Evolutionary conservation across 192 early-diverging fungal species (phyloP), one percentile per base, ranked within the genome.

Genomic region (Coemansia biformis): DNA sequence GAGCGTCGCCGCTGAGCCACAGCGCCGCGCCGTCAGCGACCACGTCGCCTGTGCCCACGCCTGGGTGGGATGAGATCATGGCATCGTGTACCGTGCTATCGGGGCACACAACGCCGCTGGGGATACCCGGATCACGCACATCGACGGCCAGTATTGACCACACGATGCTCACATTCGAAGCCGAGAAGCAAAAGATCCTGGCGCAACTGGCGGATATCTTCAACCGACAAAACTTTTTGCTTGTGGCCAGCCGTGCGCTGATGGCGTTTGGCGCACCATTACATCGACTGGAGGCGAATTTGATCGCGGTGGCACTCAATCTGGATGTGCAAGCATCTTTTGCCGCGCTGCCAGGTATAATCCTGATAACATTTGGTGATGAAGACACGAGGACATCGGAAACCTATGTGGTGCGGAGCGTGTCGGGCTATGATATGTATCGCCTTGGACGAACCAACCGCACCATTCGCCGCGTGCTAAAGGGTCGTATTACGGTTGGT

Each of bases 281-380:
- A 15, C 83, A 84, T 44, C 73, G 86, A 1, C 68, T 87, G 6
- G 86, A 87, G 54, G 72, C 71, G 28, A 78, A 80, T 22, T 60
- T 87, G 64, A 66, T 81, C 11, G 62, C 76, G 19, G 76, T 84
- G n/a, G 80, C 86, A 4, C 60, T 71, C 34, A 66, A 77, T 7
- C 58, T 87, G 19, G 80, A 80, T 22, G 68, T 87, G 37, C 76
- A 85, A 15, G 66, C 82, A 3, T 79, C 79, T 29, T 84, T 83
- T 43, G 77, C 84, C 10, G 82, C 79, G 50, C 54, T 86, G 26
- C 86, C 86, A 18, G 82, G 83, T 26, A 72, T 86, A 38, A 84
- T 88, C 75, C 76, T 88, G 17, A 70, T 86, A 18, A 78, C 79
- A 15, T 88, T 88, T 56, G 75, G 81, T 46, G 83, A 88, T 59